These are phyloP conservation scores for Penicillium salamii DNA, from an alignment of 495 filamentous ascomycete species.

Conservation along the genomic window DNA sequence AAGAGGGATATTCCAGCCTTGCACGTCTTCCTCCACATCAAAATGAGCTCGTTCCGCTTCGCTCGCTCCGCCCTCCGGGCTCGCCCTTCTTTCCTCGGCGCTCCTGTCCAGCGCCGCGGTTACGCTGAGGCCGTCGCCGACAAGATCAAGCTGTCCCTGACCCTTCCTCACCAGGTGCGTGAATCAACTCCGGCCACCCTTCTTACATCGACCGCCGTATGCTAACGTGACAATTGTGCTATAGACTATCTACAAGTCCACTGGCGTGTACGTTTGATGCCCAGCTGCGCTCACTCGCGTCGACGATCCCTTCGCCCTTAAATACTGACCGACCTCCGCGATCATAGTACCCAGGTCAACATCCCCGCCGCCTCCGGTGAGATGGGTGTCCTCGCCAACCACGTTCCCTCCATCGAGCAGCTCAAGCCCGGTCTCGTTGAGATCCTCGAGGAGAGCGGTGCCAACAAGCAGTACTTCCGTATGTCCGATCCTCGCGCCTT, in stretches of 20 bases:
- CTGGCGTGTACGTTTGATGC: constrained; percentile 60
- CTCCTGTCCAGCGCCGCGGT: constrained; percentile 73
- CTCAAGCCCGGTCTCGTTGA: constrained; percentile 94
- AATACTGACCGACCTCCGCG: constrained; percentile 38
- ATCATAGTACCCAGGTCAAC: constrained; percentile 90
- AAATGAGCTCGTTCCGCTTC: constrained; percentile 89
- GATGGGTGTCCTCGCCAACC: constrained; percentile 98
- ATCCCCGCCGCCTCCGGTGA: constrained; percentile 96
- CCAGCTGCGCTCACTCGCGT: constrained; percentile 11
- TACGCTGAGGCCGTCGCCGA: constrained; percentile 94
- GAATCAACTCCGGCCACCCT: constrained; percentile 11
- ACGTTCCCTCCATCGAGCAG: constrained; percentile 99
- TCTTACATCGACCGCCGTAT: constrained; percentile 3
- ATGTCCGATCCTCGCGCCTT: constrained; percentile 45
- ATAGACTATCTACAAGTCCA: constrained; percentile 72
- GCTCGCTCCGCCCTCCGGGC: constrained; percentile 81
- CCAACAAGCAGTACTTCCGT: constrained; percentile 99
- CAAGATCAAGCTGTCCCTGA: constrained; percentile 96
- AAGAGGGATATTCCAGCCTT: constrained; percentile 40
- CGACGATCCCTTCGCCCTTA: constrained; percentile 8
- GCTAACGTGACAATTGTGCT: constrained; percentile 22
- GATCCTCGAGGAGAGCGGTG: constrained; percentile 86
- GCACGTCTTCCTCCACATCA: constrained; percentile 39
- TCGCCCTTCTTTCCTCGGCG: constrained; percentile 65
- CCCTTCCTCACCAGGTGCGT: constrained; percentile 96